Conservation (phyloP, 2,329 filamentous ascomycete species). For the Blastomyces parvus region DNA sequence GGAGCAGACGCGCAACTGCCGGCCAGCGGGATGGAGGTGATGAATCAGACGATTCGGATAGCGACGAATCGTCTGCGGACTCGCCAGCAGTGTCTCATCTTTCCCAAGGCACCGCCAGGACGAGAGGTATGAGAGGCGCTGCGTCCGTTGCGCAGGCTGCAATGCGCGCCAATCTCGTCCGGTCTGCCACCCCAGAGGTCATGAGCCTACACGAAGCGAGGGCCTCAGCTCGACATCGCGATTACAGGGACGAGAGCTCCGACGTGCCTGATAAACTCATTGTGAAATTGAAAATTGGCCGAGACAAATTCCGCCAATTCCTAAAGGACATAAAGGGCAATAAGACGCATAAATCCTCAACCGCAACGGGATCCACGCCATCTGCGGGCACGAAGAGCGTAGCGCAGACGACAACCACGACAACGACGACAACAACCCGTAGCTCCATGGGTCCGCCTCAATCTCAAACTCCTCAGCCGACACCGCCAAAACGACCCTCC, state of each 20-base stretch:
- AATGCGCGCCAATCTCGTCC: slow-evolving; percentile 61
- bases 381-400: slow-evolving; percentile 10
- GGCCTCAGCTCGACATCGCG: slow-evolving; percentile 52
- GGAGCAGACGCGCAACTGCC: slow-evolving; percentile 48
- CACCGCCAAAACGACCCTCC: slow-evolving; percentile 23
- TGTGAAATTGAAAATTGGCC: slow-evolving; percentile 65
- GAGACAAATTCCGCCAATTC: slow-evolving; percentile 60
- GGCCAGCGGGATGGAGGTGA: slow-evolving; percentile 53
- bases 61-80: slow-evolving; percentile 75
- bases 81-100: slow-evolving; percentile 71
- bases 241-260: slow-evolving; percentile 67
- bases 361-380: slow-evolving; percentile 16
- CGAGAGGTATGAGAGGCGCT: slow-evolving; percentile 78
- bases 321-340: slow-evolving; percentile 45
- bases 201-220: slow-evolving; percentile 60
- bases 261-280: slow-evolving; percentile 61
- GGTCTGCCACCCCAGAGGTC: slow-evolving; percentile 79
- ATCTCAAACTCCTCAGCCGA: slow-evolving; percentile 13
- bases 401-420: slow-evolving; percentile 31
- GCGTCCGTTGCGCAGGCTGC: slow-evolving; percentile 78
- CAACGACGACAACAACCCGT: slow-evolving; percentile 29
- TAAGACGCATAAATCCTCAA: slow-evolving; percentile 37
- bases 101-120: slow-evolving; percentile 65
- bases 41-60: slow-evolving; percentile 85
- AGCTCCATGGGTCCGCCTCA: slow-evolving; percentile 22